phyloP scores from a whole-genome alignment of 805 yeast species.

The Kregervanrija delftensis region DNA sequence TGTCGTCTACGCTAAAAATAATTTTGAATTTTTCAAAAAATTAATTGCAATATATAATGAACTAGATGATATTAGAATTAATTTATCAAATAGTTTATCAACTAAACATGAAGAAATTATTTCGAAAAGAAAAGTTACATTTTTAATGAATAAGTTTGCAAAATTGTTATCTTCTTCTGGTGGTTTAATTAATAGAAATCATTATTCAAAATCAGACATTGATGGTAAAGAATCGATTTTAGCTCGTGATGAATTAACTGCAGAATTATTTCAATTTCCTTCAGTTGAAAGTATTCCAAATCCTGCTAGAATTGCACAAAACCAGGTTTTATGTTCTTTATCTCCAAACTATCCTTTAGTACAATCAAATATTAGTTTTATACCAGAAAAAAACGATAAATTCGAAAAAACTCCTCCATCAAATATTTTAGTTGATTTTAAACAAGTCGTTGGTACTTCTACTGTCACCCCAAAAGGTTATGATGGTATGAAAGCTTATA shows the following conservation, averaged over 20 bases:
- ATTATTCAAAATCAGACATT: slow-evolving; percentile 18
- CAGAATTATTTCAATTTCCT: slow-evolving; percentile 40
- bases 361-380: slow-evolving; percentile 27
- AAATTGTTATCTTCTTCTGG: slow-evolving; percentile 46
- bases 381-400: slow-evolving; percentile 40
- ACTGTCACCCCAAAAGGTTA: slow-evolving; percentile 58
- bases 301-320: slow-evolving; percentile 56
- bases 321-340: slow-evolving; percentile 65
- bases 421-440: slow-evolving; percentile 72
- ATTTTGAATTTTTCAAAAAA: slow-evolving; percentile 54
- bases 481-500: slow-evolving; percentile 63
- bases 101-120: slow-evolving; percentile 45
- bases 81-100: slow-evolving; percentile 41
- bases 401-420: slow-evolving; percentile 48
- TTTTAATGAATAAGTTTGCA: slow-evolving; percentile 50
- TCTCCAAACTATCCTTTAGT: slow-evolving; percentile 62
- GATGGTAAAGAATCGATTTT: slow-evolving; percentile 60
- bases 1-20: slow-evolving; percentile 65
- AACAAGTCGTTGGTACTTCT: slow-evolving; percentile 56
- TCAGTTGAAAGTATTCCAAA: slow-evolving; percentile 20
- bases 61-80: slow-evolving; percentile 52
- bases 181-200: slow-evolving; percentile 28
- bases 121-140: slow-evolving; percentile 45
- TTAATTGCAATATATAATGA: slow-evolving; percentile 46
- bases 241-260: slow-evolving; percentile 55